phyloP scores from a whole-genome alignment of 2,329 filamentous ascomycete species.

The Plectosphaerella plurivora region DNA sequence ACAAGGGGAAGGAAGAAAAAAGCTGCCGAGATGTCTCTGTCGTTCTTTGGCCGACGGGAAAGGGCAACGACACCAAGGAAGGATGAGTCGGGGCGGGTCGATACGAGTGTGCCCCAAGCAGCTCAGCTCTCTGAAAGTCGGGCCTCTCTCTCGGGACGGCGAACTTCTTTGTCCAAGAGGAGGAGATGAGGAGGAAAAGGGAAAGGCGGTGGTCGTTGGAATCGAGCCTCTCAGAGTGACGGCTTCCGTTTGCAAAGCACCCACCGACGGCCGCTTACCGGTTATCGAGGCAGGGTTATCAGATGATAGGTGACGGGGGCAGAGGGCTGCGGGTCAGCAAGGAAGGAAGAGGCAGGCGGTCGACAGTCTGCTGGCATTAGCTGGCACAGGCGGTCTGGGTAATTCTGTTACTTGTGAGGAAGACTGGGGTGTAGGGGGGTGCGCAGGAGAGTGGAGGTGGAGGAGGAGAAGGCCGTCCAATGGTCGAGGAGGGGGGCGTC shows the following conservation, averaged over 20 bases:
- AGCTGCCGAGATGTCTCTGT: slow-evolving; percentile 28
- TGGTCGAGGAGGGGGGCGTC: neutral
- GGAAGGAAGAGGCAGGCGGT: neutral
- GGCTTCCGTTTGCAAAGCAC: slow-evolving; percentile 40
- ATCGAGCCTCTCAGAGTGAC: slow-evolving; percentile 37
- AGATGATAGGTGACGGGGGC: slow-evolving; percentile 34
- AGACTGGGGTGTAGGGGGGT: neutral
- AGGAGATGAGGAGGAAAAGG: too few relatives aligned
- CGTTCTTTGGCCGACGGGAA: slow-evolving; percentile 12
- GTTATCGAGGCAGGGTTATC: slow-evolving; percentile 28
- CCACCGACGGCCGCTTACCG: slow-evolving; percentile 42
- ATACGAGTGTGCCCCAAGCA: neutral
- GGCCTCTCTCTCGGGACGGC: slow-evolving; percentile 34
- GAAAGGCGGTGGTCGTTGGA: slow-evolving; percentile 30
- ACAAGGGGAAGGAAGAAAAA: neutral
- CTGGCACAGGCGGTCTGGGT: slow-evolving; percentile 8
- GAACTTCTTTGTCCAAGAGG: slow-evolving; percentile 41
- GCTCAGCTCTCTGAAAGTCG: slow-evolving; percentile 1
- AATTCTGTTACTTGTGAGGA: neutral
- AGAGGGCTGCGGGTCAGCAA: slow-evolving; percentile 1
- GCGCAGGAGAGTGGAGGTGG: neutral
- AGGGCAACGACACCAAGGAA: neutral
- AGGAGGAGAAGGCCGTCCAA: neutral
- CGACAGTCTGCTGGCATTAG: slow-evolving; percentile 8
- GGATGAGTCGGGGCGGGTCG: neutral